A percentile compares a stretch with the other conserved stretches of the same genome.
phyloP scores from a whole-genome alignment of 805 yeast species.

The Dipodascopsis uninucleata region DNA sequence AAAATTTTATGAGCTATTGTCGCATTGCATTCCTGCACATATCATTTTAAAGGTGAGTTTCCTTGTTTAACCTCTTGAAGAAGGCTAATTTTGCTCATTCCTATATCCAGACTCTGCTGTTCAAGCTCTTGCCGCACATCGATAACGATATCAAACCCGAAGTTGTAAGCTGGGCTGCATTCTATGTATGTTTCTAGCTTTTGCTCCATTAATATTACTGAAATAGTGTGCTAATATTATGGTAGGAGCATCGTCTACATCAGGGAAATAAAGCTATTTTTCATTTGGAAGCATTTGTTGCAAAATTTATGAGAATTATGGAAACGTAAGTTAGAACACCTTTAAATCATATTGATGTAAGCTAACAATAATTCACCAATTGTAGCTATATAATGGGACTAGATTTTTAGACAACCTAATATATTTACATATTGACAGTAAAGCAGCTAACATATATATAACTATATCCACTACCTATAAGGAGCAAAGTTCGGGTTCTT shows the following conservation, averaged over 20 bases:
- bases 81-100: neutral
- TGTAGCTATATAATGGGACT: neutral
- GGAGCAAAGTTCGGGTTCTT: constrained; percentile 32
- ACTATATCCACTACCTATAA: constrained; percentile 5
- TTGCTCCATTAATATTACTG: neutral
- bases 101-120: constrained; percentile 40
- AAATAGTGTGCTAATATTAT: constrained; percentile 32
- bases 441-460: too few species aligned
- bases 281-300: constrained; percentile 92
- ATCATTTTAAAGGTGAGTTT: constrained; percentile 54
- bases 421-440: too few species aligned
- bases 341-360: neutral
- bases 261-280: constrained; percentile 86
- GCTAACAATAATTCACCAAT: neutral
- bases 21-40: constrained; percentile 92
- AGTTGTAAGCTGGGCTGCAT: constrained; percentile 31
- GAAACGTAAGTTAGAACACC: constrained; percentile 43
- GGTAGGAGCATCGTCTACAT: constrained; percentile 76
- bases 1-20: constrained; percentile 72
- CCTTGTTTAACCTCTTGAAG: neutral
- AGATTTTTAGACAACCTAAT: neutral
- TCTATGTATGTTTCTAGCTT: constrained; percentile 14
- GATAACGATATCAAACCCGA: constrained; percentile 30
- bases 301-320: constrained; percentile 75
- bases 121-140: constrained; percentile 36